A percentile compares a stretch with the other conserved stretches of the same genome.
phyloP scores from a whole-genome alignment of 2,329 filamentous ascomycete species.

The Podosphaera xanthii region DNA sequence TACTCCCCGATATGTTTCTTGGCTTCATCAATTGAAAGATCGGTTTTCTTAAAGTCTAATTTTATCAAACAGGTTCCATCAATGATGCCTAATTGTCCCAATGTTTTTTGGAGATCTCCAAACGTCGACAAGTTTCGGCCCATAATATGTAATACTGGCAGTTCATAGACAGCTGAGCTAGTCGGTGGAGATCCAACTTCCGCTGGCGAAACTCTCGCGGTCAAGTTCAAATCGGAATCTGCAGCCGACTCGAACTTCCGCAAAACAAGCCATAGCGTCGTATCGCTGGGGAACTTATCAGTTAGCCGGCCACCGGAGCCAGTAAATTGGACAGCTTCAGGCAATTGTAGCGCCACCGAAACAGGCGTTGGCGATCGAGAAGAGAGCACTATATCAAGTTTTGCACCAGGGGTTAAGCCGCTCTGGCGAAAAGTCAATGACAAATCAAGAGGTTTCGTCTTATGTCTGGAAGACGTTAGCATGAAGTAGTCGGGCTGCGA shows the following conservation, averaged over 20 bases:
- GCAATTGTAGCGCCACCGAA: conserved; percentile 71
- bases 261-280: conserved; percentile 71
- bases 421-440: conserved; percentile 66
- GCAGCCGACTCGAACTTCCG: conserved; percentile 67
- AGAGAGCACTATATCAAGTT: conserved; percentile 72
- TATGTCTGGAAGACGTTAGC: conserved; percentile 30
- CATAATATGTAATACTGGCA: conserved; percentile 65
- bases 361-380: conserved; percentile 71
- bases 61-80: conserved; percentile 60
- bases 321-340: conserved; percentile 41
- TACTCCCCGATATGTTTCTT: conserved; percentile 60
- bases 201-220: conserved; percentile 49
- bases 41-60: conserved; percentile 53
- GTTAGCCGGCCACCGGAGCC: conserved; percentile 44
- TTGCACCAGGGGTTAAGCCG: conserved; percentile 64
- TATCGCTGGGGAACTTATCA: conserved; percentile 73
- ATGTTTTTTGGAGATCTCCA: conserved; percentile 65
- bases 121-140: conserved; percentile 58
- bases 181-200: conserved; percentile 28
- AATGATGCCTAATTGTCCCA: conserved; percentile 72
- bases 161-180: conserved; percentile 72
- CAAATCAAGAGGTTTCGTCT: conserved; percentile 68
- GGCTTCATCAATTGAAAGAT: conserved; percentile 61
- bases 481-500: neutral
- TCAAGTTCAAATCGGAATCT: conserved; percentile 51